Percentiles rank a stretch among this genome's conserved stretches.
Conservation (phyloP, 2,329 filamentous ascomycete species). For the Alternaria triticimaculans region DNA sequence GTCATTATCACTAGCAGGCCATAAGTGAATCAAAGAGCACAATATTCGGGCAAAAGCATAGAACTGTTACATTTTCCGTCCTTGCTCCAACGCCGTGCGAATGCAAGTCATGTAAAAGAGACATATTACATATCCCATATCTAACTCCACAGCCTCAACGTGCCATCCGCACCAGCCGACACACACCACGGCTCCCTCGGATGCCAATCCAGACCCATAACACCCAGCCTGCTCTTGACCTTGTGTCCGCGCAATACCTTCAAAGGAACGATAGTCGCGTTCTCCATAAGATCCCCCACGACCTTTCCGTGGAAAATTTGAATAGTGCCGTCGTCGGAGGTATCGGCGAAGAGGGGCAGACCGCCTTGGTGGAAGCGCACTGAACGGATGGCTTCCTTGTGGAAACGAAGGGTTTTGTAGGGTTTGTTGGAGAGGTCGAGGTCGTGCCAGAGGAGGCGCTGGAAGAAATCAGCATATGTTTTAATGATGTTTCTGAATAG, state of each 20-base stretch:
- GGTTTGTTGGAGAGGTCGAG: slow-evolving; percentile 87
- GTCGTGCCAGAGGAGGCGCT: slow-evolving; percentile 91
- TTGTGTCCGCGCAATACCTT: slow-evolving; percentile 93
- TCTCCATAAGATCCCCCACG: slow-evolving; percentile 92
- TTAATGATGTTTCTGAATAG: rapidly evolving
- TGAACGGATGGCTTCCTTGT: slow-evolving; percentile 86
- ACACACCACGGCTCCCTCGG: slow-evolving; percentile 92
- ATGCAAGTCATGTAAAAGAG: background rate
- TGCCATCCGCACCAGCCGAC: slow-evolving; percentile 92
- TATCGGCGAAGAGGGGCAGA: slow-evolving; percentile 89
- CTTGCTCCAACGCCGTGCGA: slow-evolving; percentile 3
- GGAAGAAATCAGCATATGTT: background rate
- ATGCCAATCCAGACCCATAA: slow-evolving; percentile 96
- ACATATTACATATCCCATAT: too few relatives aligned
- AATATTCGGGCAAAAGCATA: background rate
- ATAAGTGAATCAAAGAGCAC: background rate
- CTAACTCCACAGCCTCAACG: slow-evolving; percentile 79
- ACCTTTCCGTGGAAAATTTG: slow-evolving; percentile 98
- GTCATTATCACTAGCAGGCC: background rate
- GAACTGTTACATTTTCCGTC: background rate
- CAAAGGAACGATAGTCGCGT: slow-evolving; percentile 92
- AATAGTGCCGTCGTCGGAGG: slow-evolving; percentile 90
- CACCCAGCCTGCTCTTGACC: slow-evolving; percentile 83
- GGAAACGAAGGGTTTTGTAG: slow-evolving; percentile 96
- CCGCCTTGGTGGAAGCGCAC: slow-evolving; percentile 84